A percentile compares a stretch with the other conserved stretches of the same genome.
Evolutionary conservation across 805 yeast species (phyloP).

Genomic region (Starmerella roubikii): DNA sequence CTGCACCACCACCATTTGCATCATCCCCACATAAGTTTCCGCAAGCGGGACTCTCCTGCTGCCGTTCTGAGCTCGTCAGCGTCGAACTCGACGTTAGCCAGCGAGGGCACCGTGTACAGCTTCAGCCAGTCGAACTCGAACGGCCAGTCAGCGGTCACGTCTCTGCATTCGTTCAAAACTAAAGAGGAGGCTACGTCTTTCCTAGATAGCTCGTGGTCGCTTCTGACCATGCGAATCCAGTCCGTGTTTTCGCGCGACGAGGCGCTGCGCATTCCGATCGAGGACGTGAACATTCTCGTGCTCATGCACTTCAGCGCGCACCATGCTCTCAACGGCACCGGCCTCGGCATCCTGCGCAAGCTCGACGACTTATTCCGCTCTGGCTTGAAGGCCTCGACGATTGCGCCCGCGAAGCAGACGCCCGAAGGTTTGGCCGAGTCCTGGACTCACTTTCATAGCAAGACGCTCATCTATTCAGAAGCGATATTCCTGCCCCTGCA

Average conservation of each 20-base stretch:
- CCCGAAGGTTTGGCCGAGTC: slow-evolving; percentile 27
- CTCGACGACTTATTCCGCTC: slow-evolving; percentile 33
- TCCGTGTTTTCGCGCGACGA: slow-evolving; percentile 38
- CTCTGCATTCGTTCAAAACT: slow-evolving; percentile 19
- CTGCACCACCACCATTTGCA: slow-evolving; percentile 20
- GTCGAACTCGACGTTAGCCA: slow-evolving; percentile 31
- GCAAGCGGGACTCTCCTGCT: slow-evolving; percentile 29
- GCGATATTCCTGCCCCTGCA: slow-evolving; percentile 52
- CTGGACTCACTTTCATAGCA: slow-evolving; percentile 47
- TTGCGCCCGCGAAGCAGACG: slow-evolving; percentile 17
- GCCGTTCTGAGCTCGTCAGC: slow-evolving; percentile 31
- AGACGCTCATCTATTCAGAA: slow-evolving; percentile 43
- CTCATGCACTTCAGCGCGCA: slow-evolving; percentile 30
- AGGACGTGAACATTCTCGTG: slow-evolving; percentile 41
- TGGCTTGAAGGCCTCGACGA: slow-evolving; percentile 29
- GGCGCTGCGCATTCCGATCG: slow-evolving; percentile 38
- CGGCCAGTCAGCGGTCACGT: slow-evolving; percentile 21
- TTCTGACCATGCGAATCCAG: slow-evolving; percentile 31
- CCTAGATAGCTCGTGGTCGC: slow-evolving; percentile 38
- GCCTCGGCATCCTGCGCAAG: slow-evolving; percentile 32
- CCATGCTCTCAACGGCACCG: slow-evolving; percentile 28
- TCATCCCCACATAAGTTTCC: slow-evolving; percentile 24
- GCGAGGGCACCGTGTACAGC: slow-evolving; percentile 32
- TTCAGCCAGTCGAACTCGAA: slow-evolving; percentile 22
- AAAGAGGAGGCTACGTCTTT: slow-evolving; percentile 27